Base-by-base conservation (phyloP, 2,329 filamentous ascomycete species). In the Escovopsis sp. region DNA sequence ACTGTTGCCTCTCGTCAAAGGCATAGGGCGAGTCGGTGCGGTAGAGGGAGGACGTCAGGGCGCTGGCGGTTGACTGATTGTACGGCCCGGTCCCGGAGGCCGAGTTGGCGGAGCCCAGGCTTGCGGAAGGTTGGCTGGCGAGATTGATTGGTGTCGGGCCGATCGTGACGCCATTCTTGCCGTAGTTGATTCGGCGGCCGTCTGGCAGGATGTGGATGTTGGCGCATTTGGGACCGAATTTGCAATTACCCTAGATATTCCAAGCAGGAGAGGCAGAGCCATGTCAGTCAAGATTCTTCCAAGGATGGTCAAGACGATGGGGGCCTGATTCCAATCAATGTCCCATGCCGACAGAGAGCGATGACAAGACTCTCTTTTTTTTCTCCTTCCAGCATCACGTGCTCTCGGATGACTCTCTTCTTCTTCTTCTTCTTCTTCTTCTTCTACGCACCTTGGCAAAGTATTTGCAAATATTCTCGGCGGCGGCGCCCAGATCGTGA, bases 141-240 rank as follows among this genome's bases (percentile, higher is more conserved):
- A 71, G 81, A 67, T 69, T 77, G 44, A 77, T 60, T 41, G 70
- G 67, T 42, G 68, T 63, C 60, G 59, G 70, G 57, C 67, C 77
- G 62, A 75, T 77, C 47, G 69, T 82, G 68, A 72, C 83, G 66
- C 75, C 75, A 55, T 76, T 76, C 58, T 78, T 79, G 54, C 75
- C 72, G 54, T 81, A 81, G 63, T 95, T 95, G 59, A 96, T 85
- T 58, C 89, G 78, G 54, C 86, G 80, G 46, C 91, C 91, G 62
- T 96, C 88, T 52, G 88, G 87, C 39, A 95, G 80, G 55, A 96
- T 83, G 63, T 98, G 91, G 50, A 93, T 85, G 58, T 96, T 85
- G 57, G 89, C 89, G 70, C 91, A 98, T 65, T 96, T 96, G 49
- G 86, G 84, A 48, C 91, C 91, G 61, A 96, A 98, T 63, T 96